Base-by-base conservation (phyloP, 1,139 yeast genomes). In the Geotrichum histeridarum region DNA sequence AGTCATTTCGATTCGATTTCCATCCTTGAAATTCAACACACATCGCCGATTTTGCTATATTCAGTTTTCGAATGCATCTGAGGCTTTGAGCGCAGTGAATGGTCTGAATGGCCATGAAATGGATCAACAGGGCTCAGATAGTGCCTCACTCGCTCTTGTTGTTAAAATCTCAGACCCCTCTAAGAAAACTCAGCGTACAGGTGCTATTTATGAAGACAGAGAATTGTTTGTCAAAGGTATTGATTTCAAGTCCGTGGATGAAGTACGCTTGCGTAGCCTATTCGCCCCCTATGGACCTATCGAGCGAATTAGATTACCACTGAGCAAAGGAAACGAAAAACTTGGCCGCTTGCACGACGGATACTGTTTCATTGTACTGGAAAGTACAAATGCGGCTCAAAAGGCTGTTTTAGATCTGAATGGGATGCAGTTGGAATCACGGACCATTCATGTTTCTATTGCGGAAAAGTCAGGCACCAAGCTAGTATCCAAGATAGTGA, bases 1-100 rank as follows among this genome's bases (percentile, higher is more conserved):
- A 0, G 67, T 83, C 0, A 61, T 82, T 6, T 79, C 81, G 54
- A 71, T 84, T 0, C 72, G 96, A 51, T 74, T 87, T 44, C 96
- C 96, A 0, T 79, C 86, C 0, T 78, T 84, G 58, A 76, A 77
- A 42, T 76, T 73, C 49, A 78, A 81, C 59, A 68, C 79, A 4
- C 77, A 76, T 18, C 75, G 95, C 55, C 68, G 95, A 38, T 89
- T 89, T 65, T 87, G 95, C 58, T 89, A 88, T 63, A 75, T 86
- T 12, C 95, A 88, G 63, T 82, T 71, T 60, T 61, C 72, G 0
- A 67, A 73, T 12, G 57, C 77, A 0, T 72, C 72, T 8, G 72
- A 71, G 35, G 90, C 94, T 0, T 56, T 63, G 0, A 54, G 60
- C 0, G 89, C 90, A 0, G 73, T 79, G 0, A 57, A 60, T 0